Evolutionary conservation across 164 flowering plant genomes (phyloP), one percentile per base, ranked within the genome.

Genomic region (Pachysandra terminalis): DNA sequence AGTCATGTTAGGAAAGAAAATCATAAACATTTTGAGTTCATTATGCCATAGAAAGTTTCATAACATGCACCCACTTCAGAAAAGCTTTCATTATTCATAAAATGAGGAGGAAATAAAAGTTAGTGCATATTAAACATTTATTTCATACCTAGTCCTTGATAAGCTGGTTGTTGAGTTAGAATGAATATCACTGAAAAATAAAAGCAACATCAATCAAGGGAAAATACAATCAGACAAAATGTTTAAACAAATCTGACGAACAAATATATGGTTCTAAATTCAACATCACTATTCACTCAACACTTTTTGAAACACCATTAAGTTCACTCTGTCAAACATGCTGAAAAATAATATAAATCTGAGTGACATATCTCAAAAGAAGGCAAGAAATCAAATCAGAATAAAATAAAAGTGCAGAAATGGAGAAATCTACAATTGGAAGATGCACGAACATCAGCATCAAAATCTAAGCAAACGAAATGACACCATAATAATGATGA

Each of bases 151-250:
- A 81, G 73, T 75, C 65, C 85, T 62, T 73, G 66, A 71, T 69
- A 85, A 22, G 91, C 80, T 70, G 98, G 98, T 71, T 88, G 97
- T 53, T 87, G 93, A 13, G 89, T 75, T 37, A 86, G 40, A 56
- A 85, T 66, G 74, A 73, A 83, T 61, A 90, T 80, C 56, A 84
- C 98, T 94, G 91, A 81, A 82, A 66, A 35, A 71, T 58, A 49
- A 25, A 32, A 32, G 37, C 37, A 19, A 53, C 27, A 73, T n/a
- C 35, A 71, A 51, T 24, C 3, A 63, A 15, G 53, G 40, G 6
- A 4, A 5, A 45, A 26, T 5, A 41, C 26, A 12, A 14, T 62
- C 35, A 61, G 64, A 41, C 25, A 0, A 54, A 28, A 45, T 45
- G 17, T 45, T 10, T 45, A 15, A 45, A 45, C 10, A 45, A 45